Base-by-base conservation (phyloP, 2,329 filamentous ascomycete species). In the Fusarium sp. region DNA sequence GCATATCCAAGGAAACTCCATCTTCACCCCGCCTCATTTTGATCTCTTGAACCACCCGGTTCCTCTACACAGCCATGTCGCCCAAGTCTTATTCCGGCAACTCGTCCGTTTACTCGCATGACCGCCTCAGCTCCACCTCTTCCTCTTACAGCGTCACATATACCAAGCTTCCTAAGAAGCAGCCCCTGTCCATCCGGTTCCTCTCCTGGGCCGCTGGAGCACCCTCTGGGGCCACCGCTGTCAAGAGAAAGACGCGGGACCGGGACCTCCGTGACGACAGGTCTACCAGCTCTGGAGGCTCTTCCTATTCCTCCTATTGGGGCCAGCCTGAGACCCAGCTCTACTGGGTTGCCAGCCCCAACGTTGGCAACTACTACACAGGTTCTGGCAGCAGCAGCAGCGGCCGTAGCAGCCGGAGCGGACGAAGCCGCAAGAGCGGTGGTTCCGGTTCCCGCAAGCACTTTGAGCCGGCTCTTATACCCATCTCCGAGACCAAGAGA, bases 171-270 rank as follows among this genome's bases (percentile, higher is more conserved):
- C 77, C 79, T 47, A 79, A 76, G 65, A 74, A 74, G 62, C 77
- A 73, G 38, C 61, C 75, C 45, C 63, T 64, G 60, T 60, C 74
- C 29, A 69, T 80, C 2, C 66, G 76, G 2, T 80, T 80, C 63
- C 64, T 80, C 47, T 78, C 72, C 8, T 80, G 76, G 77, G 77
- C 75, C 20, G 77, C 77, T 10, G 79, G 79, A 22, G 74, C 73
- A 20, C 79, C 79, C 3, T 65, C 69, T 4, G 69, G 73, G 34
- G 75, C 77, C 5, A 76, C 72, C 6, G 73, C 65, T 2, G 65
- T 79, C 47, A 79, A 76, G 72, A 80, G 79, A 72, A 80, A 73
- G 64, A 77, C 74, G 4, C 70, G 78, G 34, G 78, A 80, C 11
- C n/a, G 40, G 40, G 40, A 42, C 22, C 52, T 61, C 27, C 62